Percentiles rank a stretch among this genome's conserved stretches.
These are phyloP conservation scores for Guyanaporus albipodus DNA, from an alignment of 768 basidiomycete species.

Conservation along the genomic window DNA sequence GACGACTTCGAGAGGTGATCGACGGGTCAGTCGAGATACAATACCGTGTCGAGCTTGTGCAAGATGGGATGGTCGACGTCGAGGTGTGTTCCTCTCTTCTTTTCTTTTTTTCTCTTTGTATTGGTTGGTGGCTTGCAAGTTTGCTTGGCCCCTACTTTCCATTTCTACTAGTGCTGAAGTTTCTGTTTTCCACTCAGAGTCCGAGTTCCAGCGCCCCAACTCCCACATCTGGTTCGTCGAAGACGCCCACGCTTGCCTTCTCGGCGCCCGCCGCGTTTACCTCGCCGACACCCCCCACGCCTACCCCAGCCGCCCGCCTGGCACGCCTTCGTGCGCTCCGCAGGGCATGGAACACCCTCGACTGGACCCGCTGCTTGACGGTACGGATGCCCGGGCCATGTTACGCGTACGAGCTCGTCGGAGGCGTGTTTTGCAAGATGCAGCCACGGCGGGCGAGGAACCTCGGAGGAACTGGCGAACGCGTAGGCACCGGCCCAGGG, in stretches of 20 bases:
- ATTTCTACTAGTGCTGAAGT: no score
- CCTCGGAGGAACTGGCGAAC: no score
- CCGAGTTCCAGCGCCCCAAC: no score
- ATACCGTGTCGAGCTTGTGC: slow-evolving; percentile 38
- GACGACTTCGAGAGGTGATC: slow-evolving; percentile 14
- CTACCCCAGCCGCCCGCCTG: slow-evolving; percentile 31
- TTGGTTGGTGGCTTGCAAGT: no score
- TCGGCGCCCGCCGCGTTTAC: no score
- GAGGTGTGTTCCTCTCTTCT: not conserved
- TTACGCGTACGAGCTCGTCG: slow-evolving; percentile 59
- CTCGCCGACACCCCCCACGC: no score
- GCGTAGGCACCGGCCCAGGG: no score
- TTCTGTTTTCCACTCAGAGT: no score
- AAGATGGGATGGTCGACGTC: slow-evolving; percentile 34
- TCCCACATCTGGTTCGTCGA: no score
- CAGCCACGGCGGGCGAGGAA: slow-evolving; percentile 1
- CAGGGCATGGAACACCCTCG: slow-evolving; percentile 32
- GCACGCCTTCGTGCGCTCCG: slow-evolving; percentile 33
- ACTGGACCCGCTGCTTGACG: slow-evolving; percentile 20
- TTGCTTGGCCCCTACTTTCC: no score
- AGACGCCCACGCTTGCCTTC: not conserved
- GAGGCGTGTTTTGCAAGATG: slow-evolving; percentile 51
- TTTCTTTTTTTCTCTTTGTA: no score
- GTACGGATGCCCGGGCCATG: slow-evolving; percentile 36
- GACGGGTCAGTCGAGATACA: slow-evolving; percentile 32